Conservation (phyloP, 2,329 filamentous ascomycete species). For the Pyricularia pennisetigena region DNA sequence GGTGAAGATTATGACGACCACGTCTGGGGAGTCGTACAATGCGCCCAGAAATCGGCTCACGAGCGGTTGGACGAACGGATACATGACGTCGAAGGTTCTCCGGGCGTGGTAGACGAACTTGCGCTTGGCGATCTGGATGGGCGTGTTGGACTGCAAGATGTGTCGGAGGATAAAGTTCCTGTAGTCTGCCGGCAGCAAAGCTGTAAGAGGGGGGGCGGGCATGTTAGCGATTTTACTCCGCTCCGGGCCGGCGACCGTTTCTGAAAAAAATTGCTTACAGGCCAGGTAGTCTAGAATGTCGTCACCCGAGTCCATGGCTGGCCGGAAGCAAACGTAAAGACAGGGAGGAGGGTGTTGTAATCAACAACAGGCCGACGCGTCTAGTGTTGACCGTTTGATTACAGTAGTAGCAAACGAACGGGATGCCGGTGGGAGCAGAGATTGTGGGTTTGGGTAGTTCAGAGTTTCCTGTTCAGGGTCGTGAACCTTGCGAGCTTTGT, state of each 20-base stretch:
- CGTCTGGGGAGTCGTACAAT: slow-evolving; percentile 28
- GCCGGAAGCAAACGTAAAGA: neutral
- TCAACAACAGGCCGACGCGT: neutral
- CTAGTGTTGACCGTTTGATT: neutral
- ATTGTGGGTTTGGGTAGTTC: neutral
- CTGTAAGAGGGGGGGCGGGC: slow-evolving; percentile 6
- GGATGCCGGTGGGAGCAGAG: neutral
- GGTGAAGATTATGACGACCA: slow-evolving; percentile 33
- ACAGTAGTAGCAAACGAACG: neutral
- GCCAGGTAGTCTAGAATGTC: neutral
- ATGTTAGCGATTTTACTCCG: neutral
- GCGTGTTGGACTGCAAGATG: slow-evolving; percentile 34
- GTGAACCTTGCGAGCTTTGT: neutral
- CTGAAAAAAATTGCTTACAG: neutral
- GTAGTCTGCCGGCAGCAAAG: slow-evolving; percentile 25
- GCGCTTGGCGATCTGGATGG: slow-evolving; percentile 29
- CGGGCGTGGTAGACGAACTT: slow-evolving; percentile 21
- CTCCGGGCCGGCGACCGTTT: neutral
- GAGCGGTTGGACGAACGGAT: slow-evolving; percentile 32
- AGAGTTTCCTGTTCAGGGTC: neutral
- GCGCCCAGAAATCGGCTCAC: slow-evolving; percentile 28
- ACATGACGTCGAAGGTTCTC: slow-evolving; percentile 19
- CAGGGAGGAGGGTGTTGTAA: neutral
- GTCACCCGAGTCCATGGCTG: neutral
- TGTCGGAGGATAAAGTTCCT: slow-evolving; percentile 38